Percentiles rank a stretch among this genome's conserved stretches.
Evolutionary conservation across 2,329 filamentous ascomycete species (phyloP).

Genomic region (Trichocomaceae sp.): DNA sequence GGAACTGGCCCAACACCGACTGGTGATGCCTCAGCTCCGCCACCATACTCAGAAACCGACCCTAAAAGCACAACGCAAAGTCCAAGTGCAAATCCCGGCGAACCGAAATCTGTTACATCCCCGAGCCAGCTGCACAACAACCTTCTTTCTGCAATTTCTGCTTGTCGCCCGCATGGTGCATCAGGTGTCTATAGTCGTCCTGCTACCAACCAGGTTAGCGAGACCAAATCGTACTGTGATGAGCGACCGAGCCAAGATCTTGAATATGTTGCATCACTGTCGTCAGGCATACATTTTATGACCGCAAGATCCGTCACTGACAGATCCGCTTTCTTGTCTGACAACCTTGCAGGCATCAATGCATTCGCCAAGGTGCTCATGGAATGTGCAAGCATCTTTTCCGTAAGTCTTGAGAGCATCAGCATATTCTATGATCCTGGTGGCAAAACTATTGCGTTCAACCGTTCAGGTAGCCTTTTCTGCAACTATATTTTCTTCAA

Average conservation of each 20-base stretch:
- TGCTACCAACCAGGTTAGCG: conserved; percentile 65
- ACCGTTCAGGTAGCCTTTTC: conserved; percentile 77
- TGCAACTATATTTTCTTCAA: conserved; percentile 87
- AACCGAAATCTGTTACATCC: conserved; percentile 27
- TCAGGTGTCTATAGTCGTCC: conserved; percentile 66
- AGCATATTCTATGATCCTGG: conserved; percentile 82
- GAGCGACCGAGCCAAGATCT: conserved; percentile 67
- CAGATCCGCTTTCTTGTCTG: conserved; percentile 52
- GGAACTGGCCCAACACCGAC: conserved; percentile 12
- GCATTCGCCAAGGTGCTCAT: conserved; percentile 62
- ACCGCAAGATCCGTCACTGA: conserved; percentile 52
- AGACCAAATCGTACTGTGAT: conserved; percentile 83
- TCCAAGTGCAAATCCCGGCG: conserved; percentile 24
- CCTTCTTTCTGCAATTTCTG: conserved; percentile 69
- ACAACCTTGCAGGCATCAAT: conserved; percentile 58
- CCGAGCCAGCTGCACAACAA: conserved; percentile 40
- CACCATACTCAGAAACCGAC: conserved; percentile 35
- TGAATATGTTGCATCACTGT: conserved; percentile 60
- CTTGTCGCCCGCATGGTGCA: conserved; percentile 70
- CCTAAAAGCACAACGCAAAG: conserved; percentile 16
- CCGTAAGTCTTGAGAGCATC: conserved; percentile 59
- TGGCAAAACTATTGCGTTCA: conserved; percentile 87
- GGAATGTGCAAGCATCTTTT: conserved; percentile 66
- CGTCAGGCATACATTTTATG: conserved; percentile 68
- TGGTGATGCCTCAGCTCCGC: conserved; percentile 26